Evolutionary conservation across 2,329 filamentous ascomycete species (phyloP), one percentile per base, ranked within the genome.

Genomic region (Ambrosiella beaveri): DNA sequence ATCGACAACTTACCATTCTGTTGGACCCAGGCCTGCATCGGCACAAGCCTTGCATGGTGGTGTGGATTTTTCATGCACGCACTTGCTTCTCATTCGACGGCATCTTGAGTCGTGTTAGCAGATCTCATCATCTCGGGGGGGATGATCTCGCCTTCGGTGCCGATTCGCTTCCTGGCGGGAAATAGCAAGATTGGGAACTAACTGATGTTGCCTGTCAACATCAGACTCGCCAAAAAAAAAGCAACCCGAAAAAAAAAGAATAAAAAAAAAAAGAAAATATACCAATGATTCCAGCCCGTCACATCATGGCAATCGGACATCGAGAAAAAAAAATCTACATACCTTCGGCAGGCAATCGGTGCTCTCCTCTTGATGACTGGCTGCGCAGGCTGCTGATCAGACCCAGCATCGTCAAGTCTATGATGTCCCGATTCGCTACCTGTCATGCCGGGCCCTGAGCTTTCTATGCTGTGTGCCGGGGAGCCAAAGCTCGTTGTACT

Each of bases 71-170:
- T 76, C 73, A 62, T 78, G 75, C 15, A 75, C 64, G 62, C 77
- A 80, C 67, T 78, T 80, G 65, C 74, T 78, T 61, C 77, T 73
- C 71, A 79, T 75, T 39, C 75, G 74, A 39, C 77, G 76, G 62
- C 77, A 80, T 69, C 75, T 57, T 47, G 45, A 37, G 27, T 57
- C 13, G 39, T 6, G 36, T 57, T 27, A 52, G 37, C 35, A 39
- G 53, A 53, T 44, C 35, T 54, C 8, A 52, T 49, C 61, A 57
- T 56, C 57, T 15, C 15, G 36, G 57, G 15, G 51, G 35, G n/a
- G 19, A 17, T 40, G 45, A 41, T 41, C 39, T n/a, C 39, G 11
- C 39, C 3, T 27, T 27, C 27, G 3, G 27, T 27, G 27, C 27
- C 27, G 27, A 27, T 27, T 27, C 27, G 27, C 27, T 27, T 27